Base-by-base conservation (phyloP, 805 yeast species). In the Ogataea sp. region DNA sequence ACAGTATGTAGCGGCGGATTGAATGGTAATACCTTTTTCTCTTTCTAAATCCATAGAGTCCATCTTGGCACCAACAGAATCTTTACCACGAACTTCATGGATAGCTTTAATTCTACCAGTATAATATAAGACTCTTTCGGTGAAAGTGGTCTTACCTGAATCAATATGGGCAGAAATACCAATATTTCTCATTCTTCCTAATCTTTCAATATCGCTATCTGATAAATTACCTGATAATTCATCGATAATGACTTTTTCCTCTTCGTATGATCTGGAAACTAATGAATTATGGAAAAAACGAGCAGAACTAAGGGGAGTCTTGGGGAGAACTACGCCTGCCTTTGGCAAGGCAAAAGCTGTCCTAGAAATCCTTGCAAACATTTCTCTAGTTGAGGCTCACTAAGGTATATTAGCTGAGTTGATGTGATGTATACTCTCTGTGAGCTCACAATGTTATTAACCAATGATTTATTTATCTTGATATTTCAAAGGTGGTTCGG, bases 111-210 rank as follows among this genome's bases (percentile, higher is more conserved):
- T 93, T 58, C 98, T 77, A 43, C 98, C 98, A 2, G 98, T 93
- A 61, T 93, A 93, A 65, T 76, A 93, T 52, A 93, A 66, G 25
- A 93, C 98, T 61, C 98, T 83, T 65, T 93, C 98, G 14, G 97
- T 93, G 64, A 93, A 93, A 0, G 98, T 93, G 36, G 98, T 93
- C 58, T 93, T 93, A 43, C 98, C 98, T 3, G 96, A 87, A 61
- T 93, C 98, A 53, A 93, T 93, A 62, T 93, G 98, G 9, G 98
- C 98, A 14, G 96, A 86, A 41, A 93, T 87, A 62, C 98, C 98
- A 49, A 93, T 93, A 60, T 93, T 93, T 63, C 99, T 76, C 75
- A 89, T 73, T 39, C 71, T 67, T 6, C 63, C 51, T 16, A 85
- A 66, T 24, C 79, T 67, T 10, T 57, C 49, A 6, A 66, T 40